Conservation (phyloP, 371 early-diverging fungal species). For the Enteropsectra breve region DNA sequence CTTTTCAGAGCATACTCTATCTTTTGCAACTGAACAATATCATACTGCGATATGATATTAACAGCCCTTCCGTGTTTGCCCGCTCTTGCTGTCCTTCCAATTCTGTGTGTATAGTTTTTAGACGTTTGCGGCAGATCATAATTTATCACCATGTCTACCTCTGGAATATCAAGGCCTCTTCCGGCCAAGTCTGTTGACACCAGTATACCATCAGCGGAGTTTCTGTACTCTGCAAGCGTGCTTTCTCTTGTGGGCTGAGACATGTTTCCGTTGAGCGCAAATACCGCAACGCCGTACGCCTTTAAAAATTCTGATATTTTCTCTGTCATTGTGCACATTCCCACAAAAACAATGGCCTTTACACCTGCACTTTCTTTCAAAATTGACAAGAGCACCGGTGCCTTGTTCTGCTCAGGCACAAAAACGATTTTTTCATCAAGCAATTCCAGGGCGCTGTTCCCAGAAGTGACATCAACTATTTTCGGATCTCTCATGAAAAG, state of each 20-base stretch:
- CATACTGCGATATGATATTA: conserved; percentile 86
- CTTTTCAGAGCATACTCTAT: conserved; percentile 88
- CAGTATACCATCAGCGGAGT: conserved; percentile 66
- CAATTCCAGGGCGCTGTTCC: conserved; percentile 71
- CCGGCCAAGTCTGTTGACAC: conserved; percentile 94
- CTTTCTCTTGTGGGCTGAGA: conserved; percentile 75
- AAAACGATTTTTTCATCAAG: conserved; percentile 79
- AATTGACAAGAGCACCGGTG: conserved; percentile 69
- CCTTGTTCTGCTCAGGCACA: conserved; percentile 78
- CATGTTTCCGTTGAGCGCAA: conserved; percentile 79
- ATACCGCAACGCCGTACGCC: conserved; percentile 71
- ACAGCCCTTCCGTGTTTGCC: conserved; percentile 79
- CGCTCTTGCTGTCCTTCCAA: conserved; percentile 88
- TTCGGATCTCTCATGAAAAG: conserved; percentile 77
- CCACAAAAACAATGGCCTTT: conserved; percentile 79
- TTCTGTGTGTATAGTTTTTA: conserved; percentile 88
- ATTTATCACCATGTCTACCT: conserved; percentile 82
- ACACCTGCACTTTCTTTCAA: conserved; percentile 62
- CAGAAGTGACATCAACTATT: conserved; percentile 75
- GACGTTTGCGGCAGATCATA: conserved; percentile 82
- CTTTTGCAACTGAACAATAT: conserved; percentile 79
- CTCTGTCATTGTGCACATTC: conserved; percentile 86
- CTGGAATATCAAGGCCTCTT: conserved; percentile 88
- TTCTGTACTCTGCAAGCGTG: conserved; percentile 77
- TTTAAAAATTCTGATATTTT: conserved; percentile 72